These are phyloP conservation scores for Pichia scutulata DNA, from an alignment of 805 yeast genomes.

Conservation along the genomic window DNA sequence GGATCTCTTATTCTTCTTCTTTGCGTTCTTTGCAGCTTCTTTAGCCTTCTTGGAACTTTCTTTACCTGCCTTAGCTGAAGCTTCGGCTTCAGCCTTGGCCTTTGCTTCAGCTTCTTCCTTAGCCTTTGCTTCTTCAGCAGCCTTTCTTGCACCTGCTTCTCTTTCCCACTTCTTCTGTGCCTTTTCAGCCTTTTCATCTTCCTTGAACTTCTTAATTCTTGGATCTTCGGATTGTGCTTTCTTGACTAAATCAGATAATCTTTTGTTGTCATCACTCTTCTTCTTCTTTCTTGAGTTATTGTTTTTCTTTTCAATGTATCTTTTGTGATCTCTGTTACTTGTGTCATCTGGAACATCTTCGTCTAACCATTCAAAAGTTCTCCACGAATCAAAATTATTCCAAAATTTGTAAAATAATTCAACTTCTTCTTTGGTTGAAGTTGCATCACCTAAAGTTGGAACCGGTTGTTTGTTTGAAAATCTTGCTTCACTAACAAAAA, in stretches of 20 bases:
- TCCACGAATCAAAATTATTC: conserved; percentile 95
- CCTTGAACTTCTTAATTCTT: conserved; percentile 88
- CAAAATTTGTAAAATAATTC: conserved; percentile 87
- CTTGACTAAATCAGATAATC: conserved; percentile 78
- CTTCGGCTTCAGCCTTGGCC: conserved; percentile 70
- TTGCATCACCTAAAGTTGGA: conserved; percentile 66
- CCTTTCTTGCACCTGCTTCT: conserved; percentile 95
- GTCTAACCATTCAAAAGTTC: conserved; percentile 94
- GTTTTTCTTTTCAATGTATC: conserved; percentile 96
- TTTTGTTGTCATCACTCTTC: conserved; percentile 94
- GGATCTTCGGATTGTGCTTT: conserved; percentile 90
- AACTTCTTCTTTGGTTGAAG: conserved; percentile 69
- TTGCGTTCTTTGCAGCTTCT: conserved; percentile 95
- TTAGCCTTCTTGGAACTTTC: conserved; percentile 70
- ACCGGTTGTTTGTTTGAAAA: conserved; percentile 90
- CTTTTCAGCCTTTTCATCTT: conserved; percentile 89
- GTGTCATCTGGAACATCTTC: conserved; percentile 99
- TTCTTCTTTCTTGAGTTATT: conserved; percentile 93
- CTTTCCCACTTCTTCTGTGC: conserved; percentile 95
- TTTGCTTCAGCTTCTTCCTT: conserved; percentile 84
- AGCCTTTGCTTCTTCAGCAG: conserved; percentile 84
- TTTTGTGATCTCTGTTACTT: conserved; percentile 98
- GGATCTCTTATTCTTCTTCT: conserved; percentile 65
- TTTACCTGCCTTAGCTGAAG: conserved; percentile 53
- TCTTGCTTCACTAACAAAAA: conserved; percentile 83